Evolutionary conservation across 2,329 filamentous ascomycete genomes (phyloP), one percentile per base, ranked within the genome.

Genomic region (Thielaviopsis cerberus): DNA sequence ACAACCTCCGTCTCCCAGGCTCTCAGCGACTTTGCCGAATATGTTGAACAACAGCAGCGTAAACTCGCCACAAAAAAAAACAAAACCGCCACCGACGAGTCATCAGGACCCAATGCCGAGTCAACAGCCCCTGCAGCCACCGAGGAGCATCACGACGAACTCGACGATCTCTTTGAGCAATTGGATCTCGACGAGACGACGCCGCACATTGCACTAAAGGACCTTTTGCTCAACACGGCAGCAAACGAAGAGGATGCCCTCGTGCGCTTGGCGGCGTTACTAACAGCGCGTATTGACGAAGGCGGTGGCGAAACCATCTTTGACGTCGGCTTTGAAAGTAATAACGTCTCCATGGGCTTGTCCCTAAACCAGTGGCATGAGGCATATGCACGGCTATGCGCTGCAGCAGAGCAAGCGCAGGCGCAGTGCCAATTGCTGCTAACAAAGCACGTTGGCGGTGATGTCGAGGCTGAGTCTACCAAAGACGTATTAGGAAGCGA

Each of bases 11-110:
- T 30, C 11, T 30, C 11, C 11, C 20, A 79, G 77, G 90, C 91
- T 13, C 78, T 98, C 58, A 92, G 86, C 73, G 92, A 97, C 65
- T 98, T 98, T 69, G 89, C 90, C 69, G 92, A 98, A 66, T 97
- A 96, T 66, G 92, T 96, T 63, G 89, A 97, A 70, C 86, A 89
- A 69, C 90, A 97, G 69, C 92, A 97, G 70, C 82, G 83, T 15
- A 52, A 55, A 15, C 71, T 83, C 54, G 83, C 86, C 59, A 83
- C 81, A 64, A 78, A 79, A 1, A 67, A 67, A 51, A 66, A 72
- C 37, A 70, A 67, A 57, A 63, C 66, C 34, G 54, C 64, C 17
- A 58, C 65, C 63, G 17, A 66, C 20, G 61, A 62, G 17, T 52
- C 56, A 22, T 23, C 34, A 11, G 24, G 59, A n/a, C 52, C 45